Evolutionary conservation across 2,329 filamentous ascomycete genomes (phyloP).

Genomic region (Aspergillus sp.): DNA sequence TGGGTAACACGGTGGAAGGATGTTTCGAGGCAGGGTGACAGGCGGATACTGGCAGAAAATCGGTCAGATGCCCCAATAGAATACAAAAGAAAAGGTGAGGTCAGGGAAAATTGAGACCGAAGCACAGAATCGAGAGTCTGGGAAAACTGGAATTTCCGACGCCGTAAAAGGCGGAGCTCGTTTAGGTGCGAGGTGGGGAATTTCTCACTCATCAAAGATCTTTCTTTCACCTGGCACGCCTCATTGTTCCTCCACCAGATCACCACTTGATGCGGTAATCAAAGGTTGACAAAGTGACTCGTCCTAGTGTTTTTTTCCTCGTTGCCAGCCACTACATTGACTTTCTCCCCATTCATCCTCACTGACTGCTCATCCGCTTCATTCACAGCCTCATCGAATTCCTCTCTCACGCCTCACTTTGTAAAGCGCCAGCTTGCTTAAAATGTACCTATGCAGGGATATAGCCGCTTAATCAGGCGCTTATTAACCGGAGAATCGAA

Average conservation of each 20-base stretch:
- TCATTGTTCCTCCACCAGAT: neutral
- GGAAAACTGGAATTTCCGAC: conserved; percentile 12
- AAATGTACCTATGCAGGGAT: too few species aligned
- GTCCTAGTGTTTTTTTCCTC: neutral
- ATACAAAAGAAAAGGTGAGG: conserved; percentile 5
- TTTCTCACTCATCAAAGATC: neutral
- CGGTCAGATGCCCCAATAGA: conserved; percentile 12
- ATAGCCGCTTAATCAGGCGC: too few species aligned
- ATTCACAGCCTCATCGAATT: too few species aligned
- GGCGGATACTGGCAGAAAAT: conserved; percentile 13
- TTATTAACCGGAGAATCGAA: too few species aligned
- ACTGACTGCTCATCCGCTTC: neutral
- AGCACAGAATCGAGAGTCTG: neutral
- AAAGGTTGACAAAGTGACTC: neutral
- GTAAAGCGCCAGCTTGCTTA: too few species aligned
- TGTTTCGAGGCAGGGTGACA: conserved; percentile 3
- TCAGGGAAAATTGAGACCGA: neutral
- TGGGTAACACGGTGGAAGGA: conserved; percentile 30
- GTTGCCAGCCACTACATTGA: neutral
- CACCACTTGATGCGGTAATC: neutral
- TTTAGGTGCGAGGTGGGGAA: conserved; percentile 1
- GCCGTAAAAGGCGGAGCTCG: conserved; percentile 8
- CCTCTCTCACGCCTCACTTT: too few species aligned
- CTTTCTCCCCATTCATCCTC: neutral
- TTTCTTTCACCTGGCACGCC: neutral